A percentile compares a stretch with the other conserved stretches of the same genome.
Conservation (phyloP, 176 grass and related monocot genomes). For the Pharus latifolius region DNA sequence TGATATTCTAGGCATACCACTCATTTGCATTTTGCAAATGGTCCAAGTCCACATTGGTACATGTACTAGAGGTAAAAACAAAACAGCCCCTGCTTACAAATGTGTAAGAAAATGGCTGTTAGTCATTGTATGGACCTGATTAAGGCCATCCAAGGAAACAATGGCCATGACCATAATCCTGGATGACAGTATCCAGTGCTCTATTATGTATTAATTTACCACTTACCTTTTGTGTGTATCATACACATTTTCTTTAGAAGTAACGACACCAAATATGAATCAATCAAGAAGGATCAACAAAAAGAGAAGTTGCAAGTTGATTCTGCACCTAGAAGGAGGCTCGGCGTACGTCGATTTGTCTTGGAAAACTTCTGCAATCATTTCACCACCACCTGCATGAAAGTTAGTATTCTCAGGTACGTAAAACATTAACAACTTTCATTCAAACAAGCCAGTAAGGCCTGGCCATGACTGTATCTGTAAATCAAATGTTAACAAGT, state of each 20-base stretch:
- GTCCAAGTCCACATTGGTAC: not conserved
- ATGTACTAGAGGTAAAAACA: not conserved
- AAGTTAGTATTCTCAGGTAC: slow-evolving; percentile 2
- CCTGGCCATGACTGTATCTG: not conserved
- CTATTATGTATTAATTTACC: not conserved
- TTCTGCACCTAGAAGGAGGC: slow-evolving; percentile 79
- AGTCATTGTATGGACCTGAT: not conserved
- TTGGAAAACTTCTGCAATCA: slow-evolving; percentile 79
- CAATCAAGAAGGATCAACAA: not conserved
- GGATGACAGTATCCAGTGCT: not conserved
- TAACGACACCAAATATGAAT: not conserved
- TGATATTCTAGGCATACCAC: not conserved
- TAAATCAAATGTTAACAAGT: not conserved
- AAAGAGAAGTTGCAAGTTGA: not conserved
- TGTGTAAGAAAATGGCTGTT: not conserved
- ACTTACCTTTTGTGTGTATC: not conserved
- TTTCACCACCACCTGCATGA: slow-evolving; percentile 80
- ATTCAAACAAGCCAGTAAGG: not conserved
- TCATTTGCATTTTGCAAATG: not conserved
- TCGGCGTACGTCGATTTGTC: slow-evolving; percentile 90
- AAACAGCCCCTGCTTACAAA: not conserved
- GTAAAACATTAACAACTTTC: not conserved
- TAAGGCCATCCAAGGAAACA: not conserved
- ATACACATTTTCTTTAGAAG: not conserved
- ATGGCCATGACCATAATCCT: not conserved